phyloP scores from a whole-genome alignment of 2,329 filamentous ascomycete genomes.

The Phymatotrichopsis omnivora region DNA sequence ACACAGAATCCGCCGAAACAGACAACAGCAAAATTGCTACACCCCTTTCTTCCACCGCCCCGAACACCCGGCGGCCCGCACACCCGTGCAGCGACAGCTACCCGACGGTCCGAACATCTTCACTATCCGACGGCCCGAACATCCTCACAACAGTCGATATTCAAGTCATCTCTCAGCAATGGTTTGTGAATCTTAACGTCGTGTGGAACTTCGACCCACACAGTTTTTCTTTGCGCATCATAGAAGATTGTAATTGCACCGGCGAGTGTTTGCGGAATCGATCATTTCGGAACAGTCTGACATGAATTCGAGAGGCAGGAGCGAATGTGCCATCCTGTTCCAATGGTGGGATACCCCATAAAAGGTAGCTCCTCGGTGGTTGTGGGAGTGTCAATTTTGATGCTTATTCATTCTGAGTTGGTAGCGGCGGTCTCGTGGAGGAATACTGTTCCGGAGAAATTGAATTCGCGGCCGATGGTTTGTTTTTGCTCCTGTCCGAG shows the following conservation, averaged over 20 bases:
- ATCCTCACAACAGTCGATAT: too few relatives aligned
- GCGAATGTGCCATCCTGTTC: slow-evolving; percentile 44
- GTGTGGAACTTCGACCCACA: slow-evolving; percentile 56
- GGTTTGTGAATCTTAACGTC: slow-evolving; percentile 56
- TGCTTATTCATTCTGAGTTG: slow-evolving; percentile 31
- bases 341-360: slow-evolving; percentile 53
- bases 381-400: slow-evolving; percentile 51
- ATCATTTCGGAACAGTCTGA: slow-evolving; percentile 4
- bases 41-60: too few relatives aligned
- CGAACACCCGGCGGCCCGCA: too few relatives aligned
- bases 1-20: too few relatives aligned
- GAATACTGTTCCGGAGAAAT: slow-evolving; percentile 55
- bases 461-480: slow-evolving; percentile 51
- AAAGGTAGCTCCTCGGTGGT: slow-evolving; percentile 47
- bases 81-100: too few relatives aligned
- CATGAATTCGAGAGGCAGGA: slow-evolving; percentile 16
- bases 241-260: slow-evolving; percentile 40
- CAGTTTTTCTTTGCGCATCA: slow-evolving; percentile 36
- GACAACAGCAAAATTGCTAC: too few relatives aligned
- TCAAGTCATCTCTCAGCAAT: too few relatives aligned
- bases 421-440: slow-evolving; percentile 47
- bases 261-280: neutral
- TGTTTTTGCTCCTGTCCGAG: slow-evolving; percentile 48
- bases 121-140: too few relatives aligned
- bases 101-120: too few relatives aligned